phyloP scores from a whole-genome alignment of 805 yeast species.

The Starmerella geochares region DNA sequence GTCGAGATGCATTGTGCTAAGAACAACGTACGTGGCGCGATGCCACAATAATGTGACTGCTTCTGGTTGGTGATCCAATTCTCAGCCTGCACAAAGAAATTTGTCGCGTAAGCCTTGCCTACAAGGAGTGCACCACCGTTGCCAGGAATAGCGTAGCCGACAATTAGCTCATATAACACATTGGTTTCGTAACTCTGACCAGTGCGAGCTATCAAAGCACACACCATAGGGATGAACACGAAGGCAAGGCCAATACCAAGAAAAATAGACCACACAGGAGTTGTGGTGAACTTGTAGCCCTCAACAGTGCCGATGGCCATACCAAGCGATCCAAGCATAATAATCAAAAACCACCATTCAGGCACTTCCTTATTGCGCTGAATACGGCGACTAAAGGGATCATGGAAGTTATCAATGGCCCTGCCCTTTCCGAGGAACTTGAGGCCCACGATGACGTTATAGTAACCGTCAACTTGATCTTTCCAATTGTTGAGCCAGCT shows the following conservation, averaged over 20 bases:
- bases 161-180: constrained; percentile 48
- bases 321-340: constrained; percentile 38
- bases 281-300: constrained; percentile 36
- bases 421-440: constrained; percentile 32
- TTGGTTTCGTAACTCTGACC: constrained; percentile 40
- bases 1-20: constrained; percentile 18
- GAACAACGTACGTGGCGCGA: constrained; percentile 22
- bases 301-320: constrained; percentile 38
- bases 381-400: constrained; percentile 37
- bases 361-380: constrained; percentile 56
- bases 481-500: constrained; percentile 22
- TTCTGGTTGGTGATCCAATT: constrained; percentile 45
- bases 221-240: constrained; percentile 46
- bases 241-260: constrained; percentile 43
- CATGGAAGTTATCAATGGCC: constrained; percentile 32
- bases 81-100: constrained; percentile 55
- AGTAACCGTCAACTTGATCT: neutral
- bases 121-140: constrained; percentile 46
- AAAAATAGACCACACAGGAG: constrained; percentile 51
- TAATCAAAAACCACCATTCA: no score
- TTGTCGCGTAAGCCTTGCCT: constrained; percentile 43
- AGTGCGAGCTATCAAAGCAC: constrained; percentile 48
- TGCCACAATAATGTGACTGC: constrained; percentile 42
- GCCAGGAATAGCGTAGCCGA: constrained; percentile 50
- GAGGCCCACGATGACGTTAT: constrained; percentile 21